Evolutionary conservation across 2,329 filamentous ascomycete species (phyloP).

Genomic region (Ceratocystis albifundus): DNA sequence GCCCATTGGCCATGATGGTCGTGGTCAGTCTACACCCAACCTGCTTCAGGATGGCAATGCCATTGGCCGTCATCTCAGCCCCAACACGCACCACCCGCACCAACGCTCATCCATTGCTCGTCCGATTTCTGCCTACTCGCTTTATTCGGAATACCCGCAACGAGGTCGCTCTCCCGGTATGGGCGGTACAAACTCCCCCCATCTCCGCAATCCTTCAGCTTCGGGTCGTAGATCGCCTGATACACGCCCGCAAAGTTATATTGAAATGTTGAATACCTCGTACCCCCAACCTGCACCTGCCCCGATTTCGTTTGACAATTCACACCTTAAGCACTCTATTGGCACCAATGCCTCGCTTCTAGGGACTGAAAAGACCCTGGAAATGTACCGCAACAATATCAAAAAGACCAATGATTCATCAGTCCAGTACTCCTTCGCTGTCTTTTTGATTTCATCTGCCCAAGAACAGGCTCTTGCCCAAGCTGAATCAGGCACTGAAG

Average conservation of each 20-base stretch:
- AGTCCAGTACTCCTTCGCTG: conserved; percentile 90
- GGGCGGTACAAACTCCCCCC: conserved; percentile 30
- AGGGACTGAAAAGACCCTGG: conserved; percentile 82
- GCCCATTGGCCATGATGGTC: conserved; percentile 34
- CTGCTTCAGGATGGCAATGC: conserved; percentile 36
- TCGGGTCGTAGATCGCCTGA: conserved; percentile 47
- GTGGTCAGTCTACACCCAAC: conserved; percentile 41
- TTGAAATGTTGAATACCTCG: conserved; percentile 53
- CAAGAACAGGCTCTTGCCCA: conserved; percentile 58
- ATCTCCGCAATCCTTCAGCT: conserved; percentile 39
- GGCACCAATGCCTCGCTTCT: conserved; percentile 85
- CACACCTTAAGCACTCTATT: conserved; percentile 63
- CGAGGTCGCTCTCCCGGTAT: conserved; percentile 51
- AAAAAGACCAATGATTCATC: conserved; percentile 90
- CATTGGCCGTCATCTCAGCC: conserved; percentile 52
- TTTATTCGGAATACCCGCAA: conserved; percentile 54
- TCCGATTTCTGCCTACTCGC: conserved; percentile 66
- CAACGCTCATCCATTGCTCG: conserved; percentile 50
- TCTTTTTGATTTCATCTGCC: conserved; percentile 84
- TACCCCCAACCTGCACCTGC: conserved; percentile 67
- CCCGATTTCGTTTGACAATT: conserved; percentile 65
- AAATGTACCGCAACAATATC: conserved; percentile 94
- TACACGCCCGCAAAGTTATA: conserved; percentile 42
- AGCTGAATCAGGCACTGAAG: conserved; percentile 34
- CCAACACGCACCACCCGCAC: conserved; percentile 40